Conservation (phyloP, 2,329 filamentous ascomycete genomes). For the Fusarium euwallaceae region DNA sequence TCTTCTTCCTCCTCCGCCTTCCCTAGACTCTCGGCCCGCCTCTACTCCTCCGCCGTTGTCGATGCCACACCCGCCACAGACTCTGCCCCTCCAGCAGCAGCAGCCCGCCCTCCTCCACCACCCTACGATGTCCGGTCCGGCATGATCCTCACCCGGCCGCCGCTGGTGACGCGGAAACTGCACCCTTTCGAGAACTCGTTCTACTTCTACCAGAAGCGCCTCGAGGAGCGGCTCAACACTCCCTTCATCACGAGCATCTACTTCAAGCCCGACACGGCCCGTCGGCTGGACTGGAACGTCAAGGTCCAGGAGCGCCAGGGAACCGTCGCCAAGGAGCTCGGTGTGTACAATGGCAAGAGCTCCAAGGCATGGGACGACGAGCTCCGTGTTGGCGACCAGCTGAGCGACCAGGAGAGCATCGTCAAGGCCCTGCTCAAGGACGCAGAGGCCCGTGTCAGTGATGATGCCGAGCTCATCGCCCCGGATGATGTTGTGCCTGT, state of each 20-base stretch:
- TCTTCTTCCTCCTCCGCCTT: constrained; percentile 46
- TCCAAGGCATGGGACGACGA: constrained; percentile 92
- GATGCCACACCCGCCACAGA: constrained; percentile 39
- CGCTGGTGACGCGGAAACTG: constrained; percentile 85
- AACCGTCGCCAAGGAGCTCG: constrained; percentile 86
- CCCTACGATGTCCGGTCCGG: constrained; percentile 70
- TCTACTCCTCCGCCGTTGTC: constrained; percentile 53
- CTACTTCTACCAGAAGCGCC: constrained; percentile 96
- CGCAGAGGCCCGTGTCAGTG: constrained; percentile 73
- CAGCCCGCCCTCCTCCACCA: constrained; percentile 32
- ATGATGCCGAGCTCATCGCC: constrained; percentile 71
- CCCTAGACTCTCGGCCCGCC: constrained; percentile 47
- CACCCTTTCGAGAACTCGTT: constrained; percentile 92
- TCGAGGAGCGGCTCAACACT: constrained; percentile 91
- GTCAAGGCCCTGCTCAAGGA: constrained; percentile 80
- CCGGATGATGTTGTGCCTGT: constrained; percentile 74
- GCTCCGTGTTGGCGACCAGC: constrained; percentile 78
- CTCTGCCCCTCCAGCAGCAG: constrained; percentile 32
- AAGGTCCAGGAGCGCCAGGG: constrained; percentile 81
- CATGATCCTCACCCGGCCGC: constrained; percentile 88
- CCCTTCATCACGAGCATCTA: constrained; percentile 94
- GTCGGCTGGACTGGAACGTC: constrained; percentile 89
- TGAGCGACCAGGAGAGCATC: constrained; percentile 74
- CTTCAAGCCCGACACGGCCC: constrained; percentile 90
- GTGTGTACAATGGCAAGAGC: constrained; percentile 80